Evolutionary conservation across 148 eudicot genomes (phyloP), one percentile per base, ranked within the genome.

Genomic region (Cornus controversa): DNA sequence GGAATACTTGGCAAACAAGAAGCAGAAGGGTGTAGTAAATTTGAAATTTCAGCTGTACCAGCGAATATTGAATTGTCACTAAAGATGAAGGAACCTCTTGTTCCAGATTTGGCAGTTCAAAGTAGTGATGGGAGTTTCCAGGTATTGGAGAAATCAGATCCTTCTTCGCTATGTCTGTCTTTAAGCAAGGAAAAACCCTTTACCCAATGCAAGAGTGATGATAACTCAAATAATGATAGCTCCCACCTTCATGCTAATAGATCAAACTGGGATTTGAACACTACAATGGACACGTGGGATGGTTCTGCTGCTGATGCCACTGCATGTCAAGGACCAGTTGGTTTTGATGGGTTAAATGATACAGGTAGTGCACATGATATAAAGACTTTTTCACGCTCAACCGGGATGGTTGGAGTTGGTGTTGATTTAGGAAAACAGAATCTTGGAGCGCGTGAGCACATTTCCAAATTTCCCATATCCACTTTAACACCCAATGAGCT

Each of bases 181-280:
- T 28, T 75, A 50, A 58, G 79, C 54, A 60, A 66, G 29, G 73
- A 72, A 24, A 67, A 66, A 25, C 36, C 50, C 74, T 24, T 47
- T 75, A 14, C 29, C 24, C 53, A 40, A 69, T 11, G 36, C 36
- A 37, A 47, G 6, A 78, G 34, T 27, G 47, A 24, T 28, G 75
- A 6, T 36, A 60, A n/a, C 26, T n/a, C 47, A 27, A 26, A 68
- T 68, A 13, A 54, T 73, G 66, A 53, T 25, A 36, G 75, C 47
- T 70, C 40, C 60, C 23, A 16, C 62, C 67, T 64, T 23, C n/a
- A 8, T 67, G 40, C 85, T 62, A 69, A 80, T 69, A 72, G 88
- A 72, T 82, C 84, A 37, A 85, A 85, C 66, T 85, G 88, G 88
- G 88, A 85, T 78, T 67, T 85, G 72, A 85, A 85, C 28, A 82